Conservation (phyloP, 75 land plant genomes). For the Isoetes taiwanensis region DNA sequence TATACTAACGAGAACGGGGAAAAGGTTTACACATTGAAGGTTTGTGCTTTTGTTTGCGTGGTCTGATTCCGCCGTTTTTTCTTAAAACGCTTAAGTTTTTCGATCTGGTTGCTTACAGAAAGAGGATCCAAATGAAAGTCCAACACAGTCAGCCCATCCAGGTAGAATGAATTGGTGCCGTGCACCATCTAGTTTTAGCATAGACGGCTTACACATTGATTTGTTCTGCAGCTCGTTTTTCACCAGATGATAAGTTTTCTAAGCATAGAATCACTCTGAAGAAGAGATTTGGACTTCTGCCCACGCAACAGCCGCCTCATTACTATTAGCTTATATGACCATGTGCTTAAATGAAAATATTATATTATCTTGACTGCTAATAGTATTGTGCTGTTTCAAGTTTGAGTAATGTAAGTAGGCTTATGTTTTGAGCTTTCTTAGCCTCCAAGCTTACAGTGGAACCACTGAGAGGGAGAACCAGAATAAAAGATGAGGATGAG, state of each 20-base stretch:
- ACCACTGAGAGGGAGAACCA: too few relatives aligned
- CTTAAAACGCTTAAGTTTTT: background rate
- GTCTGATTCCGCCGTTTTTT: background rate
- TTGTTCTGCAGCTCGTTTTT: slow-evolving; percentile 59
- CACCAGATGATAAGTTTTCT: slow-evolving; percentile 78
- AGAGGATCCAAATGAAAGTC: slow-evolving; percentile 43
- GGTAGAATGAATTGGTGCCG: slow-evolving; percentile 18
- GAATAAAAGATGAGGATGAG: too few relatives aligned
- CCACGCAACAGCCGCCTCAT: slow-evolving; percentile 49
- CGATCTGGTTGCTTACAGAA: slow-evolving; percentile 36
- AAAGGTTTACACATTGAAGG: slow-evolving; percentile 57
- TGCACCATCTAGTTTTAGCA: background rate
- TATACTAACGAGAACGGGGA: slow-evolving; percentile 49
- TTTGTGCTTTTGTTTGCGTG: slow-evolving; percentile 10
- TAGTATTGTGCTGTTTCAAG: too few relatives aligned
- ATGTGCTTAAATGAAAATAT: too few relatives aligned
- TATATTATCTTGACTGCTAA: too few relatives aligned
- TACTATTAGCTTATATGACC: too few relatives aligned
- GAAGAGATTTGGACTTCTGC: slow-evolving; percentile 64
- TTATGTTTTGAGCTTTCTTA: too few relatives aligned
- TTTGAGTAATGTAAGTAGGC: too few relatives aligned
- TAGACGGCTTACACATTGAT: background rate
- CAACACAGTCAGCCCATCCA: slow-evolving; percentile 71
- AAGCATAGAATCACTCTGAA: slow-evolving; percentile 55
- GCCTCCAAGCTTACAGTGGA: too few relatives aligned